phyloP scores from a whole-genome alignment of 305 asterid species.

The Solanum hybrid region DNA sequence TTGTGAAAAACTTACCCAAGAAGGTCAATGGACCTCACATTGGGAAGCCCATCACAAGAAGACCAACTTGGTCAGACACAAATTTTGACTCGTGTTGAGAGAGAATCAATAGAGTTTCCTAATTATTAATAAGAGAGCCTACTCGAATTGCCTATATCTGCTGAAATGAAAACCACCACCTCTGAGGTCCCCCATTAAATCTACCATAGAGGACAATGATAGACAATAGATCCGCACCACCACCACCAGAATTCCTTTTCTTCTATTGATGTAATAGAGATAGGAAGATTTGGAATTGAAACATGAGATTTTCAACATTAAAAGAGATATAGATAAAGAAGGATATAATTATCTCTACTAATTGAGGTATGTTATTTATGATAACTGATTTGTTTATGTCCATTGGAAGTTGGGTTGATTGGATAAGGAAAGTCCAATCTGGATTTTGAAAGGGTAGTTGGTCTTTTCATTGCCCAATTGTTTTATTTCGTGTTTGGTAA shows the following conservation, averaged over 20 bases:
- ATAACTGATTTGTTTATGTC: too few species aligned
- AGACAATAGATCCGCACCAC: neutral
- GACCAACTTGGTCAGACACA: neutral
- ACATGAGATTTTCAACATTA: neutral
- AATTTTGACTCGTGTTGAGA: neutral
- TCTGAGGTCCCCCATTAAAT: neutral
- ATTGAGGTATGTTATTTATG: too few species aligned
- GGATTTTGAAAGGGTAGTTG: too few species aligned
- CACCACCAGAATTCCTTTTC: neutral
- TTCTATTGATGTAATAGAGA: neutral
- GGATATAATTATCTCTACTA: neutral
- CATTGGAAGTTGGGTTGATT: too few species aligned
- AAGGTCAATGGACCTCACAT: neutral
- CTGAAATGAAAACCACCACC: neutral
- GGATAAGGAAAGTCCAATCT: too few species aligned
- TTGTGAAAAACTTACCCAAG: constrained; percentile 13
- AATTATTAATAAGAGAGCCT: neutral
- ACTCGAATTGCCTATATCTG: neutral
- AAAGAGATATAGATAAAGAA: too few species aligned
- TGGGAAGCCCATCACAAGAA: neutral
- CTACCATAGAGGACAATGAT: neutral
- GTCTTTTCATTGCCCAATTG: too few species aligned
- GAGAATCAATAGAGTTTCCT: neutral
- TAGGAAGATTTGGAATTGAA: neutral
- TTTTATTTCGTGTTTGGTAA: too few species aligned